Evolutionary conservation across 2,329 filamentous ascomycete genomes (phyloP), one percentile per base, ranked within the genome.

Genomic region (Immersiporthe knoxdaviesiana): DNA sequence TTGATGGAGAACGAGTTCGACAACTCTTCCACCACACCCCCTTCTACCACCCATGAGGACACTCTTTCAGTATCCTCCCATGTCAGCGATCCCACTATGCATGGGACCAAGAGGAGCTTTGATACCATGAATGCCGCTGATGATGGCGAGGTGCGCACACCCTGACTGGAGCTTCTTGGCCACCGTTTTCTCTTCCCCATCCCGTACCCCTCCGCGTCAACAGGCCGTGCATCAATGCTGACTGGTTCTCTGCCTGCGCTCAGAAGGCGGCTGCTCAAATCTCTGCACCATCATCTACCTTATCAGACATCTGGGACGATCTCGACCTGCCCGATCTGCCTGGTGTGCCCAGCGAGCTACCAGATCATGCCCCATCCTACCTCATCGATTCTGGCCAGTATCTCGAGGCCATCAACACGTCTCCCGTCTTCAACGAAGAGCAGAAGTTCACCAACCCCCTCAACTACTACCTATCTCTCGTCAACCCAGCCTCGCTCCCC

Each of bases 261-360:
- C 27, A 54, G 21, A 58, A 37, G 3, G 30, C 14, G 27, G 16
- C n/a, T 10, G 27, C 24, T n/a, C 4, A 30, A n/a, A 32, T n/a
- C 21, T 21, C 16, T 16, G 21, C 44, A 47, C 5, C 30, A 2
- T 3, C 56, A n/a, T 6, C 32, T 37, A 24, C 16, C 11, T n/a
- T 18, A 16, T 59, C 18, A 18, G 21, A 37, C 56, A 35, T 59
- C 21, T 59, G 56, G 59, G 59, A 44, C 37, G 59, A 62, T 44
- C 35, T 62, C 59, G 59, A 62, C 37, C 59, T 62, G n/a, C n/a
- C 21, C 12, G 59, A 44, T 5, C 37, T 62, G n/a, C 59, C 59
- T 16, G 59, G 59, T 14, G 12, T 61, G 16, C 35, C 59, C 37
- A 62, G 59, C 24, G 35, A 44, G 59, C 35, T 62, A 5, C 24